Percentiles rank a stretch among this genome's conserved stretches.
These are phyloP conservation scores for Paxillus ammoniavirescens DNA, from an alignment of 768 basidiomycete genomes.

Conservation along the genomic window DNA sequence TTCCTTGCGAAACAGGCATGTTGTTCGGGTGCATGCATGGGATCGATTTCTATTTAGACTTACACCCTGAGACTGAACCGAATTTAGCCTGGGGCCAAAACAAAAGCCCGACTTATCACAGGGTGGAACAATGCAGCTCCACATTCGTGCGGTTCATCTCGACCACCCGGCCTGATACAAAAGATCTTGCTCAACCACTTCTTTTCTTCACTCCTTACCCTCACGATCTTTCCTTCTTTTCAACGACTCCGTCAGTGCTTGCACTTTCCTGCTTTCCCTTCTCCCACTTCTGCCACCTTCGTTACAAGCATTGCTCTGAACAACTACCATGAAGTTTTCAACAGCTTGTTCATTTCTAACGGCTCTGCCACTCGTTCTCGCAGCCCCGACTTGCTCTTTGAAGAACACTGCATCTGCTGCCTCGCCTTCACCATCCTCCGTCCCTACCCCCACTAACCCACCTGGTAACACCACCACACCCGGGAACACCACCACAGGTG, in stretches of 20 bases:
- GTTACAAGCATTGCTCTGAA: neutral
- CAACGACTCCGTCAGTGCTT: conserved; percentile 1
- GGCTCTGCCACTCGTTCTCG: conserved; percentile 24
- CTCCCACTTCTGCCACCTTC: neutral
- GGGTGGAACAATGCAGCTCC: neutral
- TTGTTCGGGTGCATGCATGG: neutral
- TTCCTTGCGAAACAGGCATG: too few species aligned
- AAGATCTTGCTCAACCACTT: neutral
- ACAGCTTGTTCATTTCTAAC: conserved; percentile 20
- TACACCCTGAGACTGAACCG: neutral
- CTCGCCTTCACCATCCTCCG: neutral
- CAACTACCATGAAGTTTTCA: conserved; percentile 14
- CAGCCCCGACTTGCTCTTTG: conserved; percentile 28
- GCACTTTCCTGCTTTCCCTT: conserved; percentile 5
- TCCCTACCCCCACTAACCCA: conserved; percentile 1
- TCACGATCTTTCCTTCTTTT: conserved; percentile 17
- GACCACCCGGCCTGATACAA: conserved; percentile 4
- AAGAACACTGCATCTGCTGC: conserved; percentile 3
- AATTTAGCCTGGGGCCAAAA: neutral
- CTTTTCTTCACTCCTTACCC: neutral
- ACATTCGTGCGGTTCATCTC: neutral
- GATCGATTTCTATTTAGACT: neutral
- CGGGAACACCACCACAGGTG: conserved; percentile 15
- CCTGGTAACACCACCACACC: conserved; percentile 1
- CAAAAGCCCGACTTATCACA: neutral